Evolutionary conservation across 306 rosid genomes (phyloP).

Genomic region (Cicer chorassanicum): DNA sequence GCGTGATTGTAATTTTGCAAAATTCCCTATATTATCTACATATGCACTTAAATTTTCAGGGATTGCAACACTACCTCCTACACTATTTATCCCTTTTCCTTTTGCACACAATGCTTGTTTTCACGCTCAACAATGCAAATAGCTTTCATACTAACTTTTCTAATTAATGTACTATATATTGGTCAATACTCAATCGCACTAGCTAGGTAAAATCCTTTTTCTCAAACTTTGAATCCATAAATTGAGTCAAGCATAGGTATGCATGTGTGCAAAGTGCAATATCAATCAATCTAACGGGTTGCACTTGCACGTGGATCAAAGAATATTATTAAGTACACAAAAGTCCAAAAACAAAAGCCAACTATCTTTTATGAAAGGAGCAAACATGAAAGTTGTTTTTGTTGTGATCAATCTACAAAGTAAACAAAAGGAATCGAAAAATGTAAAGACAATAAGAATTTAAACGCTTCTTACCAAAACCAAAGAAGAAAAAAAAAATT

Average conservation of each 20-base stretch:
- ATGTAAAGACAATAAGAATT: conserved; percentile 39
- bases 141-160: conserved; percentile 41
- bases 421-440: conserved; percentile 42
- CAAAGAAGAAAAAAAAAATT: conserved; percentile 41
- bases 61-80: not conserved
- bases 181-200: conserved; percentile 43
- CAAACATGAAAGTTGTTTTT: conserved; percentile 45
- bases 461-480: conserved; percentile 41
- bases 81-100: conserved; percentile 14
- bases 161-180: conserved; percentile 14
- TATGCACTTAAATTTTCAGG: not conserved
- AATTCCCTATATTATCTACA: too few species aligned
- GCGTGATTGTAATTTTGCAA: too few species aligned
- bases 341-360: conserved; percentile 50
- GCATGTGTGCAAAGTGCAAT: conserved; percentile 38
- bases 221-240: conserved; percentile 46
- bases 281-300: conserved; percentile 41
- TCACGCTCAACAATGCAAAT: conserved; percentile 33
- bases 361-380: conserved; percentile 59
- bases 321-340: conserved; percentile 43
- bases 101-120: conserved; percentile 33
- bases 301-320: conserved; percentile 71
- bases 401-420: conserved; percentile 52
- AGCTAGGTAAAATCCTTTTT: conserved; percentile 28
- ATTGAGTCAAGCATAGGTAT: conserved; percentile 48